Conservation (phyloP, 2,329 filamentous ascomycete genomes). For the Gaeumannomyces tritici region DNA sequence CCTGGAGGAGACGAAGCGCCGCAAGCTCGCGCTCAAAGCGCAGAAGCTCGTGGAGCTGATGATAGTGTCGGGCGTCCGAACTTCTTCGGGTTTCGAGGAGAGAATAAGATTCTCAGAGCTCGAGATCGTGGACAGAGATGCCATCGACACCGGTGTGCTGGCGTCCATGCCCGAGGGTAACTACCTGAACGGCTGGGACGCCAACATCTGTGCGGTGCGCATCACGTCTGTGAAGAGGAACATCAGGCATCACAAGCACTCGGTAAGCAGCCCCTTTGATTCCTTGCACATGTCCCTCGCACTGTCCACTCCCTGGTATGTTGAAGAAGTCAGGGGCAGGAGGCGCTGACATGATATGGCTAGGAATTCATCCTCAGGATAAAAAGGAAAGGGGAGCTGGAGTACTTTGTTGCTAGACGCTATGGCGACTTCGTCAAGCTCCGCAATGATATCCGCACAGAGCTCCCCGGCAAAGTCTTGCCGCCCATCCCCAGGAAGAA, state of each 20-base stretch:
- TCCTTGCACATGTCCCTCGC: background rate
- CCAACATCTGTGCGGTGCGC: slow-evolving; percentile 86
- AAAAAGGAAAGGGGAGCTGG: slow-evolving; percentile 64
- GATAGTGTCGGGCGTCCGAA: slow-evolving; percentile 97
- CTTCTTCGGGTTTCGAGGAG: slow-evolving; percentile 94
- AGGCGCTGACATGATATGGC: background rate
- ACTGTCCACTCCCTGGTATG: background rate
- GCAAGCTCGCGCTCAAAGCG: slow-evolving; percentile 85
- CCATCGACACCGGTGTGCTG: slow-evolving; percentile 82
- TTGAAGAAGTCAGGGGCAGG: background rate
- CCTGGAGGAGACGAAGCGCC: slow-evolving; percentile 88
- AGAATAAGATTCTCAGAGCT: slow-evolving; percentile 93
- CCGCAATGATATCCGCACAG: slow-evolving; percentile 68
- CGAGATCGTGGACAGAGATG: slow-evolving; percentile 88
- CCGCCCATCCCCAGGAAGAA: slow-evolving; percentile 87
- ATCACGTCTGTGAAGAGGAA: slow-evolving; percentile 75
- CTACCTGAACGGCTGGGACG: slow-evolving; percentile 90
- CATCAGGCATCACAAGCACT: slow-evolving; percentile 83
- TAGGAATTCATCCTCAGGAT: slow-evolving; percentile 86
- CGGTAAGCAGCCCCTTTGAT: slow-evolving; percentile 43
- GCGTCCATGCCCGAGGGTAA: slow-evolving; percentile 85
- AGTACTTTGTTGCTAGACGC: slow-evolving; percentile 71
- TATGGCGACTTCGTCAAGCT: slow-evolving; percentile 83
- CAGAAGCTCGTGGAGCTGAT: slow-evolving; percentile 96
- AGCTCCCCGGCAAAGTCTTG: slow-evolving; percentile 84